Percentiles rank a stretch among this genome's conserved stretches.
Evolutionary conservation across 1,139 yeast species (phyloP).

Genomic region (Magnusiomyces paraingens): DNA sequence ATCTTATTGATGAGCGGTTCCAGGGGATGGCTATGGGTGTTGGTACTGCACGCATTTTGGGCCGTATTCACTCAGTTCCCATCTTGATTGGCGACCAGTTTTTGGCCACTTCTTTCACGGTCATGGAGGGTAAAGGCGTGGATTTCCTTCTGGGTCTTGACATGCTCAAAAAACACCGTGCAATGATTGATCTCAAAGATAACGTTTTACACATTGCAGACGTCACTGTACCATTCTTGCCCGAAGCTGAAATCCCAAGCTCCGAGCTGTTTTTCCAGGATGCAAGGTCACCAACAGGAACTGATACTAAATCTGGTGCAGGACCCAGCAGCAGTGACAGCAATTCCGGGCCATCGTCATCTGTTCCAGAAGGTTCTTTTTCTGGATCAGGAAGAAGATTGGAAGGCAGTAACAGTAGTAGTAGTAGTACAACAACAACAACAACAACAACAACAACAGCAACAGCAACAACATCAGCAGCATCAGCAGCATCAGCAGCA

Average conservation of each 20-base stretch:
- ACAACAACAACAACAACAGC: not conserved
- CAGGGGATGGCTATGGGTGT: constrained; percentile 86
- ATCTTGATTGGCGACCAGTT: constrained; percentile 62
- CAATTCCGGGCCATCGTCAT: too few species aligned
- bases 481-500: constrained; percentile 13
- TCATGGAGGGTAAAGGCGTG: constrained; percentile 55
- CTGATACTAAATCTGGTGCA: not conserved
- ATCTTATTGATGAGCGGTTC: constrained; percentile 75
- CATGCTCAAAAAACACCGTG: constrained; percentile 84
- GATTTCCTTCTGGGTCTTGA: constrained; percentile 54
- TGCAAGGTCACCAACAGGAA: constrained; percentile 4
- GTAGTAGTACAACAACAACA: not conserved
- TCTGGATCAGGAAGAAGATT: not conserved
- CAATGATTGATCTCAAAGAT: constrained; percentile 63
- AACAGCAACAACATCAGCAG: constrained; percentile 12
- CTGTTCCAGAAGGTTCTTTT: too few species aligned
- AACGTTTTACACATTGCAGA: constrained; percentile 70
- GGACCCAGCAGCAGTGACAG: too few species aligned
- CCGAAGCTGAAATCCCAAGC: constrained; percentile 64
- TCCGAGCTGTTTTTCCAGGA: constrained; percentile 20
- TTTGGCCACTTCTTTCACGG: constrained; percentile 76
- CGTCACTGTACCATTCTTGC: constrained; percentile 60
- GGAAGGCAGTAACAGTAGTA: not conserved
- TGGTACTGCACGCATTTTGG: constrained; percentile 72
- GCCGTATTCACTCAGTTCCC: constrained; percentile 86